A percentile compares a stretch with the other conserved stretches of the same genome.
phyloP scores from a whole-genome alignment of 129 eudicot species.

The Glebionis coronaria region DNA sequence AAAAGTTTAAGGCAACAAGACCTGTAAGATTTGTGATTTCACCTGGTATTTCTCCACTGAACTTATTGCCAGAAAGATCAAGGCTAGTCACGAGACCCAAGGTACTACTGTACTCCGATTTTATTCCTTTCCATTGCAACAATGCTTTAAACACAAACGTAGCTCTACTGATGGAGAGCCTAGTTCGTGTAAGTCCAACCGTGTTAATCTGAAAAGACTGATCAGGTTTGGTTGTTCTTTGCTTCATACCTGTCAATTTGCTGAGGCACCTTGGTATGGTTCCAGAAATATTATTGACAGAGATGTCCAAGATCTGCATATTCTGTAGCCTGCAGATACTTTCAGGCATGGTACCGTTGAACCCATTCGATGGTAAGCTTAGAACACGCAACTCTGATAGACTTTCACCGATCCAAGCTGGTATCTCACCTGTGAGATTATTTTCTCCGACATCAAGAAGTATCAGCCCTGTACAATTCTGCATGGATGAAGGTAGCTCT shows the following conservation, averaged over 20 bases:
- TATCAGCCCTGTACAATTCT: slow-evolving; percentile 16
- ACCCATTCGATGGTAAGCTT: slow-evolving; percentile 15
- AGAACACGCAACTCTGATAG: slow-evolving; percentile 18
- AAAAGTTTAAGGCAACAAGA: slow-evolving; percentile 13
- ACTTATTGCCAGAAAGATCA: slow-evolving; percentile 23
- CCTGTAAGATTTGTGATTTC: slow-evolving; percentile 9
- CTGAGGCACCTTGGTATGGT: slow-evolving; percentile 6
- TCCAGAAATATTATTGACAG: slow-evolving; percentile 23
- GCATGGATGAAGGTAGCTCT: not conserved
- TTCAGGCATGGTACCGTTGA: slow-evolving; percentile 26
- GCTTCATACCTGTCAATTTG: not conserved
- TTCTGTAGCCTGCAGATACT: slow-evolving; percentile 11
- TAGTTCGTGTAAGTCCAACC: not conserved
- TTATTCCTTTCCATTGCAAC: slow-evolving; percentile 31
- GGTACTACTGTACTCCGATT: not conserved
- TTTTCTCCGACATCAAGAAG: slow-evolving; percentile 33
- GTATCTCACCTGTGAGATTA: slow-evolving; percentile 21
- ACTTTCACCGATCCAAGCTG: slow-evolving; percentile 29
- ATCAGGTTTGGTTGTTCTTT: not conserved
- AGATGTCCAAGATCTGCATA: slow-evolving; percentile 31
- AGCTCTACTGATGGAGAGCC: not conserved
- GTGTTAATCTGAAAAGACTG: not conserved
- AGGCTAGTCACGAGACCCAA: slow-evolving; percentile 19
- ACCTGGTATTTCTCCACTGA: not conserved
- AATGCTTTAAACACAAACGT: not conserved